These are phyloP conservation scores for Penicillium sp. DNA, from an alignment of 2,329 filamentous ascomycete genomes.

Conservation along the genomic window DNA sequence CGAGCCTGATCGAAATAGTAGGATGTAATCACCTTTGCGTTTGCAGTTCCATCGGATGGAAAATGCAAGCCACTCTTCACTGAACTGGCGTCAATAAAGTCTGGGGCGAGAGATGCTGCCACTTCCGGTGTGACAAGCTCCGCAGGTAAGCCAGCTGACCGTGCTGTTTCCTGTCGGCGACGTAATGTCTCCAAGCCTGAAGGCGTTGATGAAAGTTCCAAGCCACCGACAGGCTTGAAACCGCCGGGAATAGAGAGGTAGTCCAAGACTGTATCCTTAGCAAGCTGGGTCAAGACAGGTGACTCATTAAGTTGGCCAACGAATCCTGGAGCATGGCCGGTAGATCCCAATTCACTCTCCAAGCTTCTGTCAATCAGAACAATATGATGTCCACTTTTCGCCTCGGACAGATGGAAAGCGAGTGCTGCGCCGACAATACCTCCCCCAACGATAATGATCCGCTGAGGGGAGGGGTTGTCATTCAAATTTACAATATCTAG, in stretches of 20 bases:
- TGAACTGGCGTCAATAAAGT: constrained; percentile 26
- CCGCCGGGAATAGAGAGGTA: constrained; percentile 11
- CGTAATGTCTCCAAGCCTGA: background rate
- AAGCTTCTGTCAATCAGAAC: constrained; percentile 1
- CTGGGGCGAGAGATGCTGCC: constrained; percentile 18
- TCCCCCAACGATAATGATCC: constrained; percentile 27
- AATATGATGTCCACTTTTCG: constrained; percentile 14
- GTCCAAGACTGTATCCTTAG: constrained; percentile 31
- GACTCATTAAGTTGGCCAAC: constrained; percentile 39
- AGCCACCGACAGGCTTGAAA: background rate
- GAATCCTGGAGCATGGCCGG: constrained; percentile 36
- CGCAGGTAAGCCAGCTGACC: background rate
- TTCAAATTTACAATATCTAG: constrained; percentile 6
- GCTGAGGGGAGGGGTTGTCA: constrained; percentile 1
- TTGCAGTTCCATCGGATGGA: constrained; percentile 29
- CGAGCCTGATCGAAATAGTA: constrained; percentile 27
- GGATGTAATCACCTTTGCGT: constrained; percentile 21
- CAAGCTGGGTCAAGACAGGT: constrained; percentile 30
- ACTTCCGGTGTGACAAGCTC: background rate
- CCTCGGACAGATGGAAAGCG: constrained; percentile 30
- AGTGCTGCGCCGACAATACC: constrained; percentile 39
- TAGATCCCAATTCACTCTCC: constrained; percentile 28
- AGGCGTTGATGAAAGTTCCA: background rate
- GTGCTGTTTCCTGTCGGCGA: background rate
- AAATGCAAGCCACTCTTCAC: constrained; percentile 24